A percentile compares a stretch with the other conserved stretches of the same genome.
phyloP scores from a whole-genome alignment of 2,329 filamentous ascomycete species.

The Clarireedia homoeocarpa region DNA sequence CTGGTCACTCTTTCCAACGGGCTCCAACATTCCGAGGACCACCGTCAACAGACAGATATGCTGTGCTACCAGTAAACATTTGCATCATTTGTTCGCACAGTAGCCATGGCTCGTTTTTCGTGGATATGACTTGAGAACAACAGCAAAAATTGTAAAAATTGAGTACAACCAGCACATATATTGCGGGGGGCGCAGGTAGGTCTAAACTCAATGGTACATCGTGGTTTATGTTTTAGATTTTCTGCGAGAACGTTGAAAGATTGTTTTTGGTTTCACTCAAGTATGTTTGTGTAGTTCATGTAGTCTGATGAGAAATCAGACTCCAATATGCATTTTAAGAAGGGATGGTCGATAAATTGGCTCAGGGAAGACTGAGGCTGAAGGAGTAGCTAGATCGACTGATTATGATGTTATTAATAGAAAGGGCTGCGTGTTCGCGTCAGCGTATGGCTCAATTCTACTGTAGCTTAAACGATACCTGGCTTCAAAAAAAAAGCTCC shows the following conservation, averaged over 20 bases:
- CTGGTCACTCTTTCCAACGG: too few relatives aligned
- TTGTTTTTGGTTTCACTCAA: too few relatives aligned
- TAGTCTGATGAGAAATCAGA: too few relatives aligned
- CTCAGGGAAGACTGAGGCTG: constrained; percentile 5
- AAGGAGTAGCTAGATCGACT: background rate
- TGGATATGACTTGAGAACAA: too few relatives aligned
- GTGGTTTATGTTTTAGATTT: background rate
- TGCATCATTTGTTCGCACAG: too few relatives aligned
- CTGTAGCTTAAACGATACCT: constrained; percentile 1
- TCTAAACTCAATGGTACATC: background rate
- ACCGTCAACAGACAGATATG: too few relatives aligned
- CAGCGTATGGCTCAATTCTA: background rate
- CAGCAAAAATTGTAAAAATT: background rate
- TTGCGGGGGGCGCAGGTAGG: background rate
- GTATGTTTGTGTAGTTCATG: too few relatives aligned
- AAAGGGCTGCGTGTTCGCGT: constrained; percentile 6
- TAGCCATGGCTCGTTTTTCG: too few relatives aligned
- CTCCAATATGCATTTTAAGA: background rate
- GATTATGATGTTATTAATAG: constrained; percentile 10
- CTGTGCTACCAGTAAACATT: too few relatives aligned
- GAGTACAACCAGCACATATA: background rate
- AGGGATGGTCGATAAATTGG: background rate
- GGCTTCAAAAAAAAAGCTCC: constrained; percentile 6
- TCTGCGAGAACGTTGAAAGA: too few relatives aligned
- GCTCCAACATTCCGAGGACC: too few relatives aligned